Base-by-base conservation (phyloP, 768 basidiomycete species). In the Termitomyces sp. region DNA sequence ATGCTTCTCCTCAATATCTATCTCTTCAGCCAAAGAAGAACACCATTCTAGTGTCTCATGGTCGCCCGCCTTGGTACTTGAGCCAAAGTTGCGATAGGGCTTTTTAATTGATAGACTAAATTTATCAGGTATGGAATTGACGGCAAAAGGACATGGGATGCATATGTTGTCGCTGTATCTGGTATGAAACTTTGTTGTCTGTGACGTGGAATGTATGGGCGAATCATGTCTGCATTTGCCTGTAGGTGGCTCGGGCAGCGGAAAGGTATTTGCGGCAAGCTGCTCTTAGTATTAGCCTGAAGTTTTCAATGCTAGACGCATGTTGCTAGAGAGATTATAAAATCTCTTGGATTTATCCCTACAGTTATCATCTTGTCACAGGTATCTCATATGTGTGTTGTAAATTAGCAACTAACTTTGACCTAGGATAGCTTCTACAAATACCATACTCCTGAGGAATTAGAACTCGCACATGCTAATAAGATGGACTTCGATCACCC, bases 391-490 rank as follows among this genome's bases (percentile, higher is more conserved):
- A 28, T 48, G 28, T 20, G 7, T 47, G 16, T 18, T 13, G 35
- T 32, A 49, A 16, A 45, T 35, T 14, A 24, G 18, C 16, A 11
- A 33, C 59, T 66, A 35, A 24, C 14, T n/a, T 24, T 22, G 35
- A 54, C n/a, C 36, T 71, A 94, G 90, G 95, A 98, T 70, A 92
- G 91, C 68, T 99, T 98, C 73, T 99, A 99, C 74, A 92, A 88
- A 65, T 73, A 74, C 47, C 90, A 93, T 65, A 80, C 79, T 3
- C 79, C 82, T 2, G 92, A 95, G 63, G 88, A 98, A 71, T 77
- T 93, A 20, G 80, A 76, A 6, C 77, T 90, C n/a, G 96, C 96
- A 0, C 88, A 93, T 68, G 81, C 83, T 18, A 95, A 87, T 65
- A 73, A 82, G 52, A 79, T 87, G 59, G 92, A 95, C 66, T 89